A percentile compares a stretch with the other conserved stretches of the same genome.
Conservation (phyloP, 805 yeast species). For the Metschnikowia lunata region DNA sequence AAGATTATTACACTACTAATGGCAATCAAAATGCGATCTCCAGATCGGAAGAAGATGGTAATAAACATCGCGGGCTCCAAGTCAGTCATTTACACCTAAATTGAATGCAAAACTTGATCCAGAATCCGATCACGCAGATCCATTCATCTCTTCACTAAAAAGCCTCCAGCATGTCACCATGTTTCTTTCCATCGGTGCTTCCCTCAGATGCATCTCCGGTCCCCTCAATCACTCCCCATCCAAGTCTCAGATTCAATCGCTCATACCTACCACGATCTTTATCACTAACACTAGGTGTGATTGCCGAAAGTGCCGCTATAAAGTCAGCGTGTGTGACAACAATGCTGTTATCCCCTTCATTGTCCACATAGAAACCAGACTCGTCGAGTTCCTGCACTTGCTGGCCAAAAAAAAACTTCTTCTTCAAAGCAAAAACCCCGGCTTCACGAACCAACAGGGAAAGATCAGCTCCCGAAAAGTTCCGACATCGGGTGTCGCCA, state of each 20-base stretch:
- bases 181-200: neutral
- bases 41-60: no score
- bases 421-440: slow-evolving; percentile 81
- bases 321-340: slow-evolving; percentile 66
- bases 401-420: slow-evolving; percentile 53
- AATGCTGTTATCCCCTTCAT: slow-evolving; percentile 33
- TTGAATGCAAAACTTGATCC: no score
- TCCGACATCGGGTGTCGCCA: slow-evolving; percentile 73
- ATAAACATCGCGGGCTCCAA: no score
- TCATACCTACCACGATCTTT: slow-evolving; percentile 76
- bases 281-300: slow-evolving; percentile 89
- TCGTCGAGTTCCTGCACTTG: slow-evolving; percentile 36
- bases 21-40: no score
- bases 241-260: slow-evolving; percentile 65
- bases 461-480: slow-evolving; percentile 94
- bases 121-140: no score
- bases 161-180: neutral
- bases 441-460: slow-evolving; percentile 91
- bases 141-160: no score
- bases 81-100: no score
- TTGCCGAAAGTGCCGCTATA: slow-evolving; percentile 60
- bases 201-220: neutral
- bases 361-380: slow-evolving; percentile 34
- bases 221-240: slow-evolving; percentile 48
- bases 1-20: no score